Percentiles rank a stretch among this genome's conserved stretches.
These are phyloP conservation scores for Zelopaecilomyces penicillatus DNA, from an alignment of 2,329 filamentous ascomycete species.

Conservation along the genomic window DNA sequence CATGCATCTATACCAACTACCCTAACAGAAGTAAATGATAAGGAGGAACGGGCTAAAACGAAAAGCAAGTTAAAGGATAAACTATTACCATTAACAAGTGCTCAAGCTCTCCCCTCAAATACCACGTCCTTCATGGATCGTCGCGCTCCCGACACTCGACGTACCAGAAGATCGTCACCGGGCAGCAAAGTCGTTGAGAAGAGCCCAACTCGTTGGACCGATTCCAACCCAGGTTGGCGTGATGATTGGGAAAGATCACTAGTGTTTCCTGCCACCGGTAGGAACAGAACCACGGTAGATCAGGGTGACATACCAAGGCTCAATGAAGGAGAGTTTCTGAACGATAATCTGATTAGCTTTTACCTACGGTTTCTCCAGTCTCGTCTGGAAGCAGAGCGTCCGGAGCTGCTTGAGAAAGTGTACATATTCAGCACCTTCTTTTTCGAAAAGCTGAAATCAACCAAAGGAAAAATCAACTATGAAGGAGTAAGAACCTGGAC, in stretches of 20 bases:
- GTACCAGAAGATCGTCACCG: background rate
- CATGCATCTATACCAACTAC: background rate
- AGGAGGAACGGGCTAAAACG: no score
- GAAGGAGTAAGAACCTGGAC: constrained; percentile 84
- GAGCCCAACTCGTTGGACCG: constrained; percentile 38
- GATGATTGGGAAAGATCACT: constrained; percentile 49
- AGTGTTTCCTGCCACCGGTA: constrained; percentile 50
- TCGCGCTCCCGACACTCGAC: background rate
- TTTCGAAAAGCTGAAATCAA: constrained; percentile 65
- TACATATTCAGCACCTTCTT: constrained; percentile 94
- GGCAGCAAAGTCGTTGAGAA: constrained; percentile 1
- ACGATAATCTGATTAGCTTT: constrained; percentile 87
- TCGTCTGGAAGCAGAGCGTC: constrained; percentile 44
- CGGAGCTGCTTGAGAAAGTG: constrained; percentile 53
- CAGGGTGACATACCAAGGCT: constrained; percentile 67
- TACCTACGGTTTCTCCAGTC: constrained; percentile 70
- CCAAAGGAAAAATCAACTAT: constrained; percentile 64
- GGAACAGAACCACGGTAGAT: constrained; percentile 57
- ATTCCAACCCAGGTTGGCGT: constrained; percentile 41
- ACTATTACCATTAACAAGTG: constrained; percentile 10
- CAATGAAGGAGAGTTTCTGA: constrained; percentile 78
- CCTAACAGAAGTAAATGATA: no score
- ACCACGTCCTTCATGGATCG: background rate
- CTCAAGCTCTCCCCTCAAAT: background rate
- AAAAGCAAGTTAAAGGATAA: constrained; percentile 18